Conservation (phyloP, 164 flowering plant species). For the Houttuynia cordata region DNA sequence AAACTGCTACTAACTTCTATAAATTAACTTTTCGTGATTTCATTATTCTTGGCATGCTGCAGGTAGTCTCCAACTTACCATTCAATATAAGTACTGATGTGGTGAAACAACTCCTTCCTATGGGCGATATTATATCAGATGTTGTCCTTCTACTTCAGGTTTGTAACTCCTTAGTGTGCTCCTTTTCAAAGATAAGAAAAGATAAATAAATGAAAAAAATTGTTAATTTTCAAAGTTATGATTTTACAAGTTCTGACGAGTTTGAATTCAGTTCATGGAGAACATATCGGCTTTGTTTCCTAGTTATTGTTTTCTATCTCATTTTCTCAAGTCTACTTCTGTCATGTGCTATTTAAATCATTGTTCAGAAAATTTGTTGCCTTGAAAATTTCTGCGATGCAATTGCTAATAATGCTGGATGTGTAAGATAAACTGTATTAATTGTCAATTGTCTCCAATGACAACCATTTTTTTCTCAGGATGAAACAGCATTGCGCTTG, state of each 20-base stretch:
- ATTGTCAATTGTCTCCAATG: background rate
- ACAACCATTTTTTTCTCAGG: conserved; percentile 32
- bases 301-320: background rate
- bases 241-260: background rate
- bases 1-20: background rate
- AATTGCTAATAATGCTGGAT: too few species aligned
- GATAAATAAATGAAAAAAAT: background rate
- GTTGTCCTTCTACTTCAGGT: conserved; percentile 96
- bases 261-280: background rate
- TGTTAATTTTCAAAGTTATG: background rate
- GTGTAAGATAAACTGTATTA: too few species aligned
- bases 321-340: too few species aligned
- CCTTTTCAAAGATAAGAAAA: background rate
- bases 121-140: conserved; percentile 92
- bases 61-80: conserved; percentile 96
- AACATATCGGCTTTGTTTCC: background rate
- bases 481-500: conserved; percentile 81
- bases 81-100: conserved; percentile 92
- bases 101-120: conserved; percentile 82
- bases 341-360: too few species aligned
- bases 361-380: too few species aligned
- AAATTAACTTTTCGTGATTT: background rate
- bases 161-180: background rate
- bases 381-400: too few species aligned
- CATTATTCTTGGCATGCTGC: conserved; percentile 8